These are phyloP conservation scores for Heritiera littoralis DNA, from an alignment of 345 rosid genomes.

Conservation along the genomic window DNA sequence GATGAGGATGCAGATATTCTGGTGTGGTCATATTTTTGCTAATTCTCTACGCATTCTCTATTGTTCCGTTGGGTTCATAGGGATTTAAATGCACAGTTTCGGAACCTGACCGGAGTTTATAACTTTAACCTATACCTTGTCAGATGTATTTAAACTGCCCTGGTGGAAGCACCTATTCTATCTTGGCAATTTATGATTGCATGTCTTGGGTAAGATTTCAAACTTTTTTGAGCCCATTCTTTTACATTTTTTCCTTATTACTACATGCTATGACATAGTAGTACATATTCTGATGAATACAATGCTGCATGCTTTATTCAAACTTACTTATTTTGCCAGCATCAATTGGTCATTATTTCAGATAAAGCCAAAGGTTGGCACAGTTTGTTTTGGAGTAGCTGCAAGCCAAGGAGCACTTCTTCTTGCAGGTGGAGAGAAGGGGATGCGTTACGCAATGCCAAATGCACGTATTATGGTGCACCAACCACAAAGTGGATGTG, in stretches of 20 bases:
- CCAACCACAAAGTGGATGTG: slow-evolving; percentile 91
- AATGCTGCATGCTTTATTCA: background rate
- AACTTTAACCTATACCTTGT: slow-evolving; percentile 21
- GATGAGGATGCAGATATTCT: slow-evolving; percentile 88
- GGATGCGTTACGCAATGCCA: slow-evolving; percentile 97
- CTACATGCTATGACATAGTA: background rate
- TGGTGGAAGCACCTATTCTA: slow-evolving; percentile 89
- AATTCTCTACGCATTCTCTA: background rate
- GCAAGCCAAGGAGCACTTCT: slow-evolving; percentile 95
- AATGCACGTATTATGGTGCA: slow-evolving; percentile 90
- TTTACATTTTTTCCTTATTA: background rate
- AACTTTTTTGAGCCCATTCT: background rate
- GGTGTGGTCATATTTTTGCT: slow-evolving; percentile 41
- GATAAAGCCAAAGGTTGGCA: slow-evolving; percentile 95
- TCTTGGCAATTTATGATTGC: slow-evolving; percentile 92
- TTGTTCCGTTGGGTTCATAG: background rate
- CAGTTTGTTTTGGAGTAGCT: slow-evolving; percentile 90
- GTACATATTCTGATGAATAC: background rate
- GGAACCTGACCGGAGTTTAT: slow-evolving; percentile 15
- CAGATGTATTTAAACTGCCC: slow-evolving; percentile 92
- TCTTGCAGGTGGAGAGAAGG: slow-evolving; percentile 95
- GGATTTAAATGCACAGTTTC: background rate
- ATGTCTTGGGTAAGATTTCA: slow-evolving; percentile 81
- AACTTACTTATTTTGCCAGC: slow-evolving; percentile 12
- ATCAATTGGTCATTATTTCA: slow-evolving; percentile 32